Percentiles rank a stretch among this genome's conserved stretches.
phyloP scores from a whole-genome alignment of 352 stramenopile species.

The Plasmopara muralis region DNA sequence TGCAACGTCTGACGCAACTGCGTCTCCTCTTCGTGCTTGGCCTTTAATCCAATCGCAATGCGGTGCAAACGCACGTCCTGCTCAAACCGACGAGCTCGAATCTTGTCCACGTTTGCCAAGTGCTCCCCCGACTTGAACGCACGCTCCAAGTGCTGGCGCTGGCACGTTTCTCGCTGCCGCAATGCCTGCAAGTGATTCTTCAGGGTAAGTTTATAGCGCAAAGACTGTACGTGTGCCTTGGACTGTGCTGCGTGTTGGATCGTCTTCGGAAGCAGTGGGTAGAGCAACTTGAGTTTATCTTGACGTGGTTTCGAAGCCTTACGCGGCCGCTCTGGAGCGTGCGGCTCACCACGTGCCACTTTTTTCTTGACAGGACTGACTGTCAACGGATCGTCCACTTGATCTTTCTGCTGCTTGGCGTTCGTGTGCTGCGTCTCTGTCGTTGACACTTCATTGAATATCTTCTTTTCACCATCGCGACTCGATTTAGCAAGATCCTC shows the following conservation, averaged over 20 bases:
- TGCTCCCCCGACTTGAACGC: conserved; percentile 59
- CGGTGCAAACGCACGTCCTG: conserved; percentile 64
- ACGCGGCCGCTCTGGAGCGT: conserved; percentile 10
- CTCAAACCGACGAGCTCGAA: conserved; percentile 53
- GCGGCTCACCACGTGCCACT: conserved; percentile 14
- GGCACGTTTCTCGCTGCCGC: conserved; percentile 49
- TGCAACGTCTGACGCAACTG: conserved; percentile 61
- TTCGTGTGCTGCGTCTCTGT: conserved; percentile 6
- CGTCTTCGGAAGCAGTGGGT: conserved; percentile 34
- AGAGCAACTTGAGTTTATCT: conserved; percentile 23
- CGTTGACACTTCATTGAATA: conserved; percentile 9
- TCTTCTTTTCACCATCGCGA: conserved; percentile 5
- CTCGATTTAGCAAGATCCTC: neutral
- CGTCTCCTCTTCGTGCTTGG: conserved; percentile 60
- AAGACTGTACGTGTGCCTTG: conserved; percentile 40
- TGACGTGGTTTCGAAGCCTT: conserved; percentile 1
- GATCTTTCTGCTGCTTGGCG: conserved; percentile 24
- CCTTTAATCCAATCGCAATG: conserved; percentile 50
- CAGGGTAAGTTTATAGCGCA: conserved; percentile 64
- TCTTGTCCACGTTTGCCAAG: conserved; percentile 59
- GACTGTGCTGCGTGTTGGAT: conserved; percentile 17
- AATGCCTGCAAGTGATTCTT: conserved; percentile 65
- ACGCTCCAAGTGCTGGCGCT: conserved; percentile 54
- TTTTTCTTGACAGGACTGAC: conserved; percentile 37
- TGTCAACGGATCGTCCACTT: conserved; percentile 14